Conservation (phyloP, 2,329 filamentous ascomycete species). For the Lasiodiplodia theobromae region DNA sequence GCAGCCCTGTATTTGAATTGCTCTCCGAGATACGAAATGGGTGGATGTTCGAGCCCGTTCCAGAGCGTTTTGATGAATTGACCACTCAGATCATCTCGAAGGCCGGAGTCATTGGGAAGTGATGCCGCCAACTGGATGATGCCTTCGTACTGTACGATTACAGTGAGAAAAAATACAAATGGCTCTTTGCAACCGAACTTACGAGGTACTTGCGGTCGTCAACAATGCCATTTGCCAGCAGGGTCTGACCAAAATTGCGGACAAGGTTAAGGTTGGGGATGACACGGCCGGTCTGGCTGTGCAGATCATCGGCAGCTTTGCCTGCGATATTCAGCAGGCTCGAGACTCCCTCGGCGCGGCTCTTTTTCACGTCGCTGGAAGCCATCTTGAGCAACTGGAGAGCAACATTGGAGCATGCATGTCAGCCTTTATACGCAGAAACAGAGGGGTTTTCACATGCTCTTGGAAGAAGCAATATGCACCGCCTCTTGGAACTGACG, state of each 20-base stretch:
- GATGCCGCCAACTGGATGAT: constrained; percentile 16
- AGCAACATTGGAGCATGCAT: neutral
- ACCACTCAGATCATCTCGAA: constrained; percentile 10
- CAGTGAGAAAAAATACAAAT: too few species aligned
- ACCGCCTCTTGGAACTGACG: neutral
- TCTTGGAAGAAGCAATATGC: neutral
- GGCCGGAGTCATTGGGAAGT: constrained; percentile 11
- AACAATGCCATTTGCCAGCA: constrained; percentile 1
- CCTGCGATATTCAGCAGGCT: constrained; percentile 7
- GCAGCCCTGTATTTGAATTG: constrained; percentile 50
- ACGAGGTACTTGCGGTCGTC: constrained; percentile 15
- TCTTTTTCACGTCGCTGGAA: neutral
- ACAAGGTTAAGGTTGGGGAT: neutral
- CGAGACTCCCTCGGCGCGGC: neutral
- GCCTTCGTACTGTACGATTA: neutral
- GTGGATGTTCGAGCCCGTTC: constrained; percentile 51
- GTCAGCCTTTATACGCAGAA: neutral
- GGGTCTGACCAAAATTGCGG: neutral
- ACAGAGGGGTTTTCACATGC: constrained; percentile 1
- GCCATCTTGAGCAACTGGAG: neutral
- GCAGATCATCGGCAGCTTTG: constrained; percentile 5
- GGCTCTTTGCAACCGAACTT: neutral
- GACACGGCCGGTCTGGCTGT: constrained; percentile 6
- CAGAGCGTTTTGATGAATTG: constrained; percentile 44
- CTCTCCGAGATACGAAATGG: constrained; percentile 43